These are phyloP conservation scores for Sporisorium exsertum DNA, from an alignment of 1,284 basidiomycete genomes.

Conservation along the genomic window DNA sequence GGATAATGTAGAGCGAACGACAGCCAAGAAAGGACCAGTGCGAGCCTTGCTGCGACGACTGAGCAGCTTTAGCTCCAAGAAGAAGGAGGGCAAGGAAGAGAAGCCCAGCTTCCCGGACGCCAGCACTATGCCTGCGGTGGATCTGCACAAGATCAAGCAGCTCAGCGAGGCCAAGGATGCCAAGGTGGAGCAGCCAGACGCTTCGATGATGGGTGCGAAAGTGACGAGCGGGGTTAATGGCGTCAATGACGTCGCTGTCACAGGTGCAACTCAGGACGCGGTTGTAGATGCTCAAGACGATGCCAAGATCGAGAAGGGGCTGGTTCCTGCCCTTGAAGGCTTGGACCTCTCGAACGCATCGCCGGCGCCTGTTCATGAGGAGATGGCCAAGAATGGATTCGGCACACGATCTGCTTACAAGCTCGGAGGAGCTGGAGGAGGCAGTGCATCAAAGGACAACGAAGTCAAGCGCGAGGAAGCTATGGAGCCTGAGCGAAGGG, in stretches of 20 bases:
- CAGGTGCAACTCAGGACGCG: background rate
- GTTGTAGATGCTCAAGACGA: background rate
- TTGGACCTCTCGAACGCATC: conserved; percentile 32
- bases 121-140: conserved; percentile 41
- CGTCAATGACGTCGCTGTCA: background rate
- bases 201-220: background rate
- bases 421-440: conserved; percentile 2
- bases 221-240: background rate
- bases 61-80: conserved; percentile 45
- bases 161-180: conserved; percentile 17
- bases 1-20: conserved; percentile 8
- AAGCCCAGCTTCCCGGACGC: conserved; percentile 40
- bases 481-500: background rate
- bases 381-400: conserved; percentile 49
- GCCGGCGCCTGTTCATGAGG: conserved; percentile 32
- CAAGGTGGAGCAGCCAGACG: background rate
- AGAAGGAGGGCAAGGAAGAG: conserved; percentile 21
- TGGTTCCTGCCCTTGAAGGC: conserved; percentile 6
- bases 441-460: background rate
- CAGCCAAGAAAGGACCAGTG: conserved; percentile 26
- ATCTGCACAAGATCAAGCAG: conserved; percentile 34
- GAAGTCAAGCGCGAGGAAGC: background rate
- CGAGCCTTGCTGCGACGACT: conserved; percentile 41
- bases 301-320: background rate
- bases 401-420: conserved; percentile 46